phyloP scores from a whole-genome alignment of 768 basidiomycete genomes.

The Macrolepiota fuliginosa region DNA sequence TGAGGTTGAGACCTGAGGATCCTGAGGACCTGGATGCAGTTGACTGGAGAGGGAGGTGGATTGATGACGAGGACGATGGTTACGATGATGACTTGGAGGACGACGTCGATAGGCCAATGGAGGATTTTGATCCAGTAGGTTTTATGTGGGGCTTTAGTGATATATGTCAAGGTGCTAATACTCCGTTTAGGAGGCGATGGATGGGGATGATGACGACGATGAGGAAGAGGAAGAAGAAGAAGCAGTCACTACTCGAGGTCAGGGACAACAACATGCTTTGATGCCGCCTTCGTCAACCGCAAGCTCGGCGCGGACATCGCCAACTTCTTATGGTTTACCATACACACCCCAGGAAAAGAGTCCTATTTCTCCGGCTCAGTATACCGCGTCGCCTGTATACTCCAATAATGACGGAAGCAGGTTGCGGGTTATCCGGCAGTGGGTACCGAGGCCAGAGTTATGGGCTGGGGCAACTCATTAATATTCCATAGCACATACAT shows the following conservation, averaged over 20 bases:
- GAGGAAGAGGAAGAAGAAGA: constrained; percentile 65
- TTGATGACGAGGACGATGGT: constrained; percentile 57
- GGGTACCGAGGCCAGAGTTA: constrained; percentile 33
- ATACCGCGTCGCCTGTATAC: constrained; percentile 20
- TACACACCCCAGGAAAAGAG: constrained; percentile 43
- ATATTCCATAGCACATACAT: constrained; percentile 12
- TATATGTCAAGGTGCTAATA: not conserved
- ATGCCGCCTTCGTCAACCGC: constrained; percentile 39
- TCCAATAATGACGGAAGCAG: constrained; percentile 25
- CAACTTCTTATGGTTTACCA: constrained; percentile 45
- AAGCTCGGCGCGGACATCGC: constrained; percentile 49
- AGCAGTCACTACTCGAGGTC: constrained; percentile 35
- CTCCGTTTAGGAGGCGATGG: constrained; percentile 45
- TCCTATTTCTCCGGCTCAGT: constrained; percentile 23
- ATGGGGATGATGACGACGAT: constrained; percentile 53
- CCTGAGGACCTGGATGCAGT: constrained; percentile 81
- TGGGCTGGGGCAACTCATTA: constrained; percentile 37
- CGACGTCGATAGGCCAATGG: constrained; percentile 75
- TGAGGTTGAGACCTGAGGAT: constrained; percentile 81
- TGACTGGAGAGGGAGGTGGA: constrained; percentile 90
- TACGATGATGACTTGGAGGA: constrained; percentile 66
- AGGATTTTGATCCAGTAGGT: constrained; percentile 82
- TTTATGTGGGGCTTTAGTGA: not conserved
- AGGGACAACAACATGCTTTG: constrained; percentile 32
- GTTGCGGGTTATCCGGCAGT: constrained; percentile 30